Base-by-base conservation (phyloP, 345 rosid species). In the Salix suchowensis region DNA sequence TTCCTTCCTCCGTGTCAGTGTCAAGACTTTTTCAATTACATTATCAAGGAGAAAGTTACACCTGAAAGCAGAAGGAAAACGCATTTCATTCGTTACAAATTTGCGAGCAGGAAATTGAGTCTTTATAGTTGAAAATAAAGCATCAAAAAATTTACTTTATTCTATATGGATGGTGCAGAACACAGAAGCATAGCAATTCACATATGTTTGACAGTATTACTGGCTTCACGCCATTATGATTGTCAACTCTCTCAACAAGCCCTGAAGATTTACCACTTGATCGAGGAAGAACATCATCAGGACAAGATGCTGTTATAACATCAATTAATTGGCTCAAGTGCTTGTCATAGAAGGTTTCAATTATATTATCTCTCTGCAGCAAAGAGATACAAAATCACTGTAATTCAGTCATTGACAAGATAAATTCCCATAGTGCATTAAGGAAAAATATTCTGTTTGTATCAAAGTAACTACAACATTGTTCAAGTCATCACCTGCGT, bases 331-430 rank as follows among this genome's bases (percentile, higher is more conserved):
- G 95, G 75, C 82, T 88, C 88, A 96, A 82, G 85, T 96, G 97
- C 85, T 88, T 94, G 90, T 96, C 98, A 77, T 88, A 96, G 88
- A 96, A 96, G 48, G 91, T 94, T 80, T 96, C 98, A 82, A 92
- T 82, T 72, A 92, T 85, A 74, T 79, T 85, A 68, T 91, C 97
- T 83, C 93, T 92, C 99, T 96, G 95, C 91, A 80, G 75, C 55
- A 84, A 75, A 74, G 19, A 30, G 46, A 83, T 71, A 40, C 13
- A 18, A 72, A 34, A 50, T 67, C 61, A 74, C 24, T 30, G 7
- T 30, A 34, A 34, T 34, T 76, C 52, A 32, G 30, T 77, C 13
- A 48, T 55, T 40, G 42, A 52, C 48, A 21, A 44, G 50, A 82
- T 12, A 36, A 24, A 71, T 16, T 69, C 44, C n/a, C 54, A 72